Evolutionary conservation across 768 basidiomycete species (phyloP), one percentile per base, ranked within the genome.

Genomic region (Termitomyces sp.): DNA sequence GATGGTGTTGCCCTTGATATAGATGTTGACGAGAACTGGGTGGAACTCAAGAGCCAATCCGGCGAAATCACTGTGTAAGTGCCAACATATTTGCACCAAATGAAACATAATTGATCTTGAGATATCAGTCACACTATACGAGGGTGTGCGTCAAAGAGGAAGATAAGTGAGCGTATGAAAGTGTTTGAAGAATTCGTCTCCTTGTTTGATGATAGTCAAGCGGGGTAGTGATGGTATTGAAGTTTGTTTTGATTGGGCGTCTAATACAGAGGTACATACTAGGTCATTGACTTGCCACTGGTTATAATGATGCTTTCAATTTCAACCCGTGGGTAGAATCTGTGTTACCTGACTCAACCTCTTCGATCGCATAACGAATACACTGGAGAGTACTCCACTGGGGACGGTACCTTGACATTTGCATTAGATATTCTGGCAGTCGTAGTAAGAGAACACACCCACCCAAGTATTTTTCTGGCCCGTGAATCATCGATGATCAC

Each of bases 1-100:
- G 76, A 76, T 60, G 76, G 76, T 1, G 62, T 64, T 29, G 59
- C 66, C 25, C 62, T 77, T 47, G 73, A 76, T 40, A 66, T 77
- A 46, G 74, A 77, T 49, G 71, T 73, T 3, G 76, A 77, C 46
- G 73, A 77, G 56, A 75, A 76, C 40, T 69, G 70, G 67, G 69
- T 70, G 3, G 71, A 75, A 53, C 64, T 71, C 42, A 67, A 60
- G 32, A 63, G 60, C 33, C 62, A 52, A 44, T 51, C 61, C 3
- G 75, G 73, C 1, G 58, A 62, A 29, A 59, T 52, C 35, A 61
- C 63, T 11, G 64, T 68, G 74, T 71, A 50, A 47, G 69, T 63
- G 7, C 3, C 29, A 15, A 22, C 7, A 16, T 39, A 22, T 29
- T 12, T 36, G n/a, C 27, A 51, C 20, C 29, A 41, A 38, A 42